Evolutionary conservation across 2,329 filamentous ascomycete genomes (phyloP).

Genomic region (Coniochaeta hoffmannii): DNA sequence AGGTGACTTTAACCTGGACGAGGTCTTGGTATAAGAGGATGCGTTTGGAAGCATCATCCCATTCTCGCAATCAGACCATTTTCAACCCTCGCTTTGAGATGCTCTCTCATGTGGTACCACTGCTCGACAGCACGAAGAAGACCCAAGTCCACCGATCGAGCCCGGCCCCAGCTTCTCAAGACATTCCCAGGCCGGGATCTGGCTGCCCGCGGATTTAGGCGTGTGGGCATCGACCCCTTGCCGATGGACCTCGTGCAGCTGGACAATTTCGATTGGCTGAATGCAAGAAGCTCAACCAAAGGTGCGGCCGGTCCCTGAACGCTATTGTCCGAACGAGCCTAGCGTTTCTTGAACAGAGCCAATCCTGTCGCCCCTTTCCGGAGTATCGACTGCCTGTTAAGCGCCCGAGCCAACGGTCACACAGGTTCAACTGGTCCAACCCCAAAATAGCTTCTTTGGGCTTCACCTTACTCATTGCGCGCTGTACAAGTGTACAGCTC

Average conservation of each 20-base stretch:
- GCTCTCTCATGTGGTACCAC: background rate
- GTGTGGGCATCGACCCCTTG: background rate
- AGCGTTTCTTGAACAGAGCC: background rate
- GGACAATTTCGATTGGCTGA: background rate
- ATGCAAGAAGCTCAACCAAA: background rate
- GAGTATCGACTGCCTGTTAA: background rate
- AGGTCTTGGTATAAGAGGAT: background rate
- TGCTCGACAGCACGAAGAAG: too few relatives aligned
- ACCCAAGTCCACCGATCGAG: too few relatives aligned
- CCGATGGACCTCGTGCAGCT: background rate
- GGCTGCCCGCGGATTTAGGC: background rate
- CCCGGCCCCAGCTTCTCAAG: too few relatives aligned
- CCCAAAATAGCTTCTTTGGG: constrained; percentile 3
- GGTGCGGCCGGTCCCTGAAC: constrained; percentile 1
- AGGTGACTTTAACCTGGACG: background rate
- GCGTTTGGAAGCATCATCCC: background rate
- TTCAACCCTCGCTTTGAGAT: background rate
- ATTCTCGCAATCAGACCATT: background rate
- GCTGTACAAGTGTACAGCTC: too few relatives aligned
- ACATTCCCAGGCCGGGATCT: background rate
- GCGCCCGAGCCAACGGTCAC: constrained; percentile 3
- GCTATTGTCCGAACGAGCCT: background rate
- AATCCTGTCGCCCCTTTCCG: background rate
- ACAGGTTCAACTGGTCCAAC: background rate
- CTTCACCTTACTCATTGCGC: background rate